phyloP scores from a whole-genome alignment of 331 rosid genomes.

The Acacia pycnantha region DNA sequence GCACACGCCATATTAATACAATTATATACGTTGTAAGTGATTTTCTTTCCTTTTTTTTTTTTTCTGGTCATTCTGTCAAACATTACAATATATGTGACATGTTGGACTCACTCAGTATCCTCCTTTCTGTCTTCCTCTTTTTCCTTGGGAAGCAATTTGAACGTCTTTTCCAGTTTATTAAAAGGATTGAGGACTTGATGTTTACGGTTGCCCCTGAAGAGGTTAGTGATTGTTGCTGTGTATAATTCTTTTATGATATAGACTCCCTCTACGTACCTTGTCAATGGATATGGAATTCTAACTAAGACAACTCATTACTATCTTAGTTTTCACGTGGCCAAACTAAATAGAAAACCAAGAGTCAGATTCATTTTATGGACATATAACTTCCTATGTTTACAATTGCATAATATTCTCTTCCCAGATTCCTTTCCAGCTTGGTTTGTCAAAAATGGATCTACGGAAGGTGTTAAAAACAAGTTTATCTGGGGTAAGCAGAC shows the following conservation, averaged over 20 bases:
- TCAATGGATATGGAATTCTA: constrained; percentile 2
- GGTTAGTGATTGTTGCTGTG: constrained; percentile 51
- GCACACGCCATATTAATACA: constrained; percentile 88
- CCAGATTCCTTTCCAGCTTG: constrained; percentile 98
- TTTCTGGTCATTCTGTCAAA: constrained; percentile 12
- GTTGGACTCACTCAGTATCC: not conserved
- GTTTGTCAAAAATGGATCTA: constrained; percentile 90
- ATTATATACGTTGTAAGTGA: constrained; percentile 77
- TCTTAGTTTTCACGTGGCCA: not conserved
- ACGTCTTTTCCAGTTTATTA: constrained; percentile 85
- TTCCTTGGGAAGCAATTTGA: constrained; percentile 78
- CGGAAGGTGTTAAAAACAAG: constrained; percentile 89
- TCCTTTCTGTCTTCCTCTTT: not conserved
- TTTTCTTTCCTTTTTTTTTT: not conserved
- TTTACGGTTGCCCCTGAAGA: constrained; percentile 94
- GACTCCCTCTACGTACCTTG: not conserved
- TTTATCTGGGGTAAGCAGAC: constrained; percentile 77
- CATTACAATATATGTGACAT: constrained; percentile 1
- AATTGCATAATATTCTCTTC: constrained; percentile 23
- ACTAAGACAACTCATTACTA: not conserved
- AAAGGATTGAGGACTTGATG: constrained; percentile 88
- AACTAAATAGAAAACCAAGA: not conserved
- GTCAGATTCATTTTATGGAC: constrained; percentile 18
- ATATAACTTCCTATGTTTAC: not conserved
- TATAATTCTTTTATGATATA: constrained; percentile 4